Percentiles rank a stretch among this genome's conserved stretches.
Conservation (phyloP, 495 filamentous ascomycete genomes). For the Parathielavia hyrcaniae region DNA sequence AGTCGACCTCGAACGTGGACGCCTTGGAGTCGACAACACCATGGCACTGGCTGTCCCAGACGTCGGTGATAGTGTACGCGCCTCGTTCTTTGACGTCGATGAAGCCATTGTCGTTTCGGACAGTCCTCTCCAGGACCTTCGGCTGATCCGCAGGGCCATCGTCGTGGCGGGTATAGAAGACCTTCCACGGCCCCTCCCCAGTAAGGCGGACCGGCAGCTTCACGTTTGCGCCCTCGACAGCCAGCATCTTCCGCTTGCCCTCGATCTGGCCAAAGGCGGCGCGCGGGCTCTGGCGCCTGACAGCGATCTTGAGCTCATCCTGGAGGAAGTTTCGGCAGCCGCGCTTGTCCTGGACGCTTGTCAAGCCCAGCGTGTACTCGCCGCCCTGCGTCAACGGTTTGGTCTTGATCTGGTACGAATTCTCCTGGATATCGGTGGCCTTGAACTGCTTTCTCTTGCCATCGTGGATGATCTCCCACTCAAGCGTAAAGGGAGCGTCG, state of each 20-base stretch:
- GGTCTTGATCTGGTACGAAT: conserved; percentile 63
- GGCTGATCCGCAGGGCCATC: conserved; percentile 29
- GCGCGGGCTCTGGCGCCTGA: conserved; percentile 77
- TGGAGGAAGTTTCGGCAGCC: conserved; percentile 79
- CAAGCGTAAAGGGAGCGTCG: conserved; percentile 77
- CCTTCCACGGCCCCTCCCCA: conserved; percentile 74
- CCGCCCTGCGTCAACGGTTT: conserved; percentile 68
- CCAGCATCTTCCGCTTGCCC: conserved; percentile 61
- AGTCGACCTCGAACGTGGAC: conserved; percentile 69
- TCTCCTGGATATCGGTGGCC: conserved; percentile 54
- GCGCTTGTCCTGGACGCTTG: conserved; percentile 75
- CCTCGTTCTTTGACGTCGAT: conserved; percentile 61
- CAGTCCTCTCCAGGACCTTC: conserved; percentile 26
- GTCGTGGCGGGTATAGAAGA: conserved; percentile 64
- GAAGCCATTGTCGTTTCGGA: conserved; percentile 61
- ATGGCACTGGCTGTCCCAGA: conserved; percentile 71
- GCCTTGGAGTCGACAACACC: conserved; percentile 68
- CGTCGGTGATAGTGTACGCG: conserved; percentile 67
- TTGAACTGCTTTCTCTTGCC: conserved; percentile 69
- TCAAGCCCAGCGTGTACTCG: conserved; percentile 77
- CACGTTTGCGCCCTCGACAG: conserved; percentile 66
- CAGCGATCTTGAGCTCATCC: conserved; percentile 72
- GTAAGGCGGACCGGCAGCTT: conserved; percentile 75
- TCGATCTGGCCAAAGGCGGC: conserved; percentile 78
- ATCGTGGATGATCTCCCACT: conserved; percentile 90